A percentile compares a stretch with the other conserved stretches of the same genome.
Evolutionary conservation across 768 basidiomycete species (phyloP).

Genomic region (Tricholoma bakamatsutake): DNA sequence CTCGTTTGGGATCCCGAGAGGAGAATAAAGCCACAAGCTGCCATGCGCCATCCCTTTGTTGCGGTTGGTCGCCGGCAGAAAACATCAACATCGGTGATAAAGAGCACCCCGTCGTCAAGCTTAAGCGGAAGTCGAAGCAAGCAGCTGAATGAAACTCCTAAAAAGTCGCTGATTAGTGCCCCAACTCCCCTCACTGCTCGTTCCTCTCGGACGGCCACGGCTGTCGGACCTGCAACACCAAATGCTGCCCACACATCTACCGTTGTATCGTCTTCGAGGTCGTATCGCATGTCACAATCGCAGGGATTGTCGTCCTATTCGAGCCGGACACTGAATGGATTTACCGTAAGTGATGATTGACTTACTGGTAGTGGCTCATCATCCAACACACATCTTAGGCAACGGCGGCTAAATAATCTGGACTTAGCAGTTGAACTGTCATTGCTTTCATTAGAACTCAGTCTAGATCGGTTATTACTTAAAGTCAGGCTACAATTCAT

Average conservation of each 20-base stretch:
- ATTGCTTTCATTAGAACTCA: conserved; percentile 16
- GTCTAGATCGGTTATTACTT: conserved; percentile 16
- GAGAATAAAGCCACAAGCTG: conserved; percentile 88
- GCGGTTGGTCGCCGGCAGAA: conserved; percentile 57
- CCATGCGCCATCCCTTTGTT: conserved; percentile 88
- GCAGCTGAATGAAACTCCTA: conserved; percentile 61
- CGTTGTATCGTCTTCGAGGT: conserved; percentile 54
- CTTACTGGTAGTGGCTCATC: background rate
- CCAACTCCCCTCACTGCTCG: conserved; percentile 85
- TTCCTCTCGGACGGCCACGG: conserved; percentile 46
- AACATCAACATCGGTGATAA: conserved; percentile 41
- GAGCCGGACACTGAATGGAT: conserved; percentile 66
- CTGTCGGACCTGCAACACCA: conserved; percentile 54
- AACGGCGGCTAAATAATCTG: conserved; percentile 34
- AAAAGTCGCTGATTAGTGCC: conserved; percentile 86
- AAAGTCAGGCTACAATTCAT: conserved; percentile 35
- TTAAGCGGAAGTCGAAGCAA: conserved; percentile 51
- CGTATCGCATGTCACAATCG: conserved; percentile 63
- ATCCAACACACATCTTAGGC: conserved; percentile 26
- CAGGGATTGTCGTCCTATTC: conserved; percentile 71
- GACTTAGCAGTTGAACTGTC: conserved; percentile 1
- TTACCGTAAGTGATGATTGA: conserved; percentile 45
- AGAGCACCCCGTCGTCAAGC: conserved; percentile 50
- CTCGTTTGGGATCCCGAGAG: conserved; percentile 98
- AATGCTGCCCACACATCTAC: conserved; percentile 50